Evolutionary conservation across 306 rosid genomes (phyloP).

Genomic region (Inga leiocalycina): DNA sequence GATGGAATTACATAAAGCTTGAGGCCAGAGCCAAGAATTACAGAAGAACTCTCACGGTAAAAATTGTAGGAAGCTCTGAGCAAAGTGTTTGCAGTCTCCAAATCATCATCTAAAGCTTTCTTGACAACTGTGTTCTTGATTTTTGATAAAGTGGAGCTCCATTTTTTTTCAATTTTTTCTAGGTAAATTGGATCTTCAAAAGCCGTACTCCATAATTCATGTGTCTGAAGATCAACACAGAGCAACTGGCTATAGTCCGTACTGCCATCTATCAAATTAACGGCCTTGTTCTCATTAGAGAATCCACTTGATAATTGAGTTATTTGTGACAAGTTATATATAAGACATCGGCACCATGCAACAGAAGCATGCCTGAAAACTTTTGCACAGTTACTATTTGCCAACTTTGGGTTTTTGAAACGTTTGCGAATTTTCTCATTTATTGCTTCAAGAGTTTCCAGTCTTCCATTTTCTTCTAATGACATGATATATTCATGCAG

Average conservation of each 20-base stretch:
- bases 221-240: slow-evolving; percentile 73
- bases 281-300: slow-evolving; percentile 51
- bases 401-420: slow-evolving; percentile 83
- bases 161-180: slow-evolving; percentile 66
- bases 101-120: slow-evolving; percentile 70
- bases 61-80: slow-evolving; percentile 85
- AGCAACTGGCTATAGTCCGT: slow-evolving; percentile 69
- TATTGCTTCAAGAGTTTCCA: slow-evolving; percentile 88
- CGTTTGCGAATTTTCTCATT: slow-evolving; percentile 96
- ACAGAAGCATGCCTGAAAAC: slow-evolving; percentile 91
- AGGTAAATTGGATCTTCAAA: slow-evolving; percentile 66
- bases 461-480: slow-evolving; percentile 74
- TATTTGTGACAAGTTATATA: slow-evolving; percentile 75
- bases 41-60: slow-evolving; percentile 90
- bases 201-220: slow-evolving; percentile 82
- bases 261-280: slow-evolving; percentile 52
- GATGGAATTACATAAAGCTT: slow-evolving; percentile 66
- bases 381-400: slow-evolving; percentile 74
- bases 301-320: slow-evolving; percentile 56
- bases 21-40: slow-evolving; percentile 73
- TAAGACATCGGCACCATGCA: slow-evolving; percentile 91
- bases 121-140: slow-evolving; percentile 50
- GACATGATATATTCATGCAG: slow-evolving; percentile 75
- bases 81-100: slow-evolving; percentile 78
- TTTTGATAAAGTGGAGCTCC: slow-evolving; percentile 63